A percentile compares a stretch with the other conserved stretches of the same genome.
phyloP scores from a whole-genome alignment of 345 rosid species.

The Brassica cretica region DNA sequence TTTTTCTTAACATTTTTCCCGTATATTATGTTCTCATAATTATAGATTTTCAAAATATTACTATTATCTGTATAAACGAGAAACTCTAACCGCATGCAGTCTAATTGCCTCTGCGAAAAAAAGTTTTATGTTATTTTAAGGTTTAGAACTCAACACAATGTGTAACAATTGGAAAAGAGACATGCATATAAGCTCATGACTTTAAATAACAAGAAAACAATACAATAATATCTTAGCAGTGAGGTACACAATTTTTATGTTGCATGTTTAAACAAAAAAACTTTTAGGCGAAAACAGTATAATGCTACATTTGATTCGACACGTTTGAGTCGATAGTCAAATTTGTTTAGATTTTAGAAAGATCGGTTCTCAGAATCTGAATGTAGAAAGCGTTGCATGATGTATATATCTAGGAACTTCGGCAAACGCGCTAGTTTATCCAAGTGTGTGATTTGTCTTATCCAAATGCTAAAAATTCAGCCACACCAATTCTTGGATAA shows the following conservation, averaged over 20 bases:
- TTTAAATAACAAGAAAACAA: background rate
- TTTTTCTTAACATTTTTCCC: background rate
- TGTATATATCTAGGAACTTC: no score
- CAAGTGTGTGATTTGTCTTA: background rate
- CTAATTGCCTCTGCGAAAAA: background rate
- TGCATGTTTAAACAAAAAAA: background rate
- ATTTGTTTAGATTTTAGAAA: background rate
- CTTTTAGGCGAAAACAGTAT: background rate
- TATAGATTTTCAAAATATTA: background rate
- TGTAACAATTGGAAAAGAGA: background rate
- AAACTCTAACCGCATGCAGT: background rate
- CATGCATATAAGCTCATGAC: background rate
- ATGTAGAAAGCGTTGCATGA: background rate
- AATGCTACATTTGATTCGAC: background rate
- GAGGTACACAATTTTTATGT: background rate
- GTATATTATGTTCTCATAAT: background rate
- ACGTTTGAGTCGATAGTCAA: background rate
- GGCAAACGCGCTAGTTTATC: no score
- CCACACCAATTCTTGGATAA: background rate
- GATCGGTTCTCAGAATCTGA: background rate
- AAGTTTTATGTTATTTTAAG: background rate
- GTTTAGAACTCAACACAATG: background rate
- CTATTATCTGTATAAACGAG: background rate
- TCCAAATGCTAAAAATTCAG: background rate
- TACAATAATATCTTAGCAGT: background rate